Base-by-base conservation (phyloP, 192 early-diverging fungal species). In the Coemansia sp. region DNA sequence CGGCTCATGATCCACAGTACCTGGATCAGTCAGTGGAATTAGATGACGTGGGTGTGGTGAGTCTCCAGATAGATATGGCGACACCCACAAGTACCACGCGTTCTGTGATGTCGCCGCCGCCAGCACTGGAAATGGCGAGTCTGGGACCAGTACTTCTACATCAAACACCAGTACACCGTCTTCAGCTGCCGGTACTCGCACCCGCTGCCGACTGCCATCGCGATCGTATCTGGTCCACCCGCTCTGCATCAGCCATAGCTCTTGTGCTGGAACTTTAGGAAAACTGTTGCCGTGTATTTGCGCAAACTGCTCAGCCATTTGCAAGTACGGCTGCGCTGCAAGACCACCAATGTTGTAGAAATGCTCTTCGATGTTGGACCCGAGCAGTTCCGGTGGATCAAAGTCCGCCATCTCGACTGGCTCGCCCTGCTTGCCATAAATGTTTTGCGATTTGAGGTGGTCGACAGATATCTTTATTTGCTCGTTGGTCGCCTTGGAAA, bases 51-150 rank as follows among this genome's bases (percentile, higher is more conserved):
- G 67, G 24, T 78, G 64, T 11, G 74, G 41, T 23, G 75, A 73
- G 14, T 85, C 69, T 9, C 68, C 84, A 9, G 72, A 41, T 37
- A 95, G 65, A 65, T 86, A 87, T n/a, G 96, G 94, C 17, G 94
- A 91, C 15, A 89, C 83, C 96, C 96, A 98, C 21, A 86, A 76
- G 70, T 97, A 98, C 97, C 97, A 98, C 5, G 85, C 85, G 17
- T 80, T 70, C 8, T 63, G 56, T 1, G 93, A 92, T 15, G 82
- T 83, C 0, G 94, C 97, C 3, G 84, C 83, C 0, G 97, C 97
- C 62, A 98, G 80, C 4, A 91, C 80, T 14, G 96, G 90, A 41
- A 84, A 92, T 25, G 85, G 88, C 23, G 88, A 86, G 24, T 89
- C 73, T 9, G 70, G 75, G 3, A 87, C 84, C 7, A 95, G 62